Percentiles rank a stretch among this genome's conserved stretches.
phyloP scores from a whole-genome alignment of 805 yeast genomes.

The Metschnikowia matae region DNA sequence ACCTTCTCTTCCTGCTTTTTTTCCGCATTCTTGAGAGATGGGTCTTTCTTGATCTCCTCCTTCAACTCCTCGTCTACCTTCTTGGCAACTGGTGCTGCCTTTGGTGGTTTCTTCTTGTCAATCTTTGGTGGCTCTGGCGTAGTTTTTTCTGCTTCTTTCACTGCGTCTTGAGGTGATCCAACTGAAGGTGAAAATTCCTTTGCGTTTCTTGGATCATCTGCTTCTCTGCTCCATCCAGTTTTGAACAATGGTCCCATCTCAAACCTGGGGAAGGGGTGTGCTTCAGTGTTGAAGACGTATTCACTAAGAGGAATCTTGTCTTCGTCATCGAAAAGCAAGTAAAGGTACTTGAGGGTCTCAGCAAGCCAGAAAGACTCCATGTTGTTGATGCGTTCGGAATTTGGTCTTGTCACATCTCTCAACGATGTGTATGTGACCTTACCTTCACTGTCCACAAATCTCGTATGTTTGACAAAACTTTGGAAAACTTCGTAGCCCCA shows the following conservation, averaged over 20 bases:
- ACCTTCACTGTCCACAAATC: slow-evolving; percentile 40
- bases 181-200: slow-evolving; percentile 9
- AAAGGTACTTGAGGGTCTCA: slow-evolving; percentile 81
- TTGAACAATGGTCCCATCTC: slow-evolving; percentile 46
- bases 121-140: slow-evolving; percentile 11
- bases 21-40: slow-evolving; percentile 27
- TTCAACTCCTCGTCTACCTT: slow-evolving; percentile 30
- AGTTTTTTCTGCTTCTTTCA: slow-evolving; percentile 4
- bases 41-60: slow-evolving; percentile 35
- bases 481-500: slow-evolving; percentile 89
- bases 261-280: slow-evolving; percentile 85
- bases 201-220: slow-evolving; percentile 19
- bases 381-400: slow-evolving; percentile 59
- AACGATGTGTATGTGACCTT: slow-evolving; percentile 57
- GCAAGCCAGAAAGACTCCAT: slow-evolving; percentile 94
- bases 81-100: slow-evolving; percentile 41
- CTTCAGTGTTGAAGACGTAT: slow-evolving; percentile 86
- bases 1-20: slow-evolving; percentile 26
- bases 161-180: slow-evolving; percentile 12
- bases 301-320: slow-evolving; percentile 60
- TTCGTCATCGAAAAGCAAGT: slow-evolving; percentile 46
- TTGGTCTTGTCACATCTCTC: slow-evolving; percentile 55
- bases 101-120: slow-evolving; percentile 32
- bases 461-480: slow-evolving; percentile 59
- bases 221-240: slow-evolving; percentile 57